Evolutionary conservation across 2,329 filamentous ascomycete species (phyloP).

Genomic region (Colletotrichum incanum): DNA sequence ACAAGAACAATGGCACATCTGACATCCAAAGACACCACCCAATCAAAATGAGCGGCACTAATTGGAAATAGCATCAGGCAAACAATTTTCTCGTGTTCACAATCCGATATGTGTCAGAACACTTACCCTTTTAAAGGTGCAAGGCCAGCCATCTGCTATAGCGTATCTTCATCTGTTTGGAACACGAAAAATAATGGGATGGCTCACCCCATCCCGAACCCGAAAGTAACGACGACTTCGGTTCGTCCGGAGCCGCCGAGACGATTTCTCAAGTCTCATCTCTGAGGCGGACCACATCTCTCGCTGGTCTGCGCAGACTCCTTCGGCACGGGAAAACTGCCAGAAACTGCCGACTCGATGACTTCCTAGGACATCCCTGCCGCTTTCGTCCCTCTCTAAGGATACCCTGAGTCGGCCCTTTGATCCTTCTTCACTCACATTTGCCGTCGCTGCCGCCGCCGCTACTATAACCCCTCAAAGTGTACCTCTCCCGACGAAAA

Average conservation of each 20-base stretch:
- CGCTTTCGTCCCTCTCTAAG: neutral
- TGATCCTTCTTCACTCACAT: neutral
- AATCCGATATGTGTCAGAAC: neutral
- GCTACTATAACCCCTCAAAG: neutral
- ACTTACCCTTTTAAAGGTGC: neutral
- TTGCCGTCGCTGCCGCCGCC: too few species aligned
- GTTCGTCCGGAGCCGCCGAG: slow-evolving; percentile 30
- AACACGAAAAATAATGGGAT: neutral
- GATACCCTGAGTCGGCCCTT: neutral
- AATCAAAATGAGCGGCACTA: neutral
- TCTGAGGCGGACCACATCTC: neutral
- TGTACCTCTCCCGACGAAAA: neutral
- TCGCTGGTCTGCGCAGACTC: neutral
- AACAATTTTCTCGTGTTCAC: neutral
- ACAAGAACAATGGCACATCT: slow-evolving; percentile 14
- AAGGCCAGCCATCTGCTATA: too few species aligned
- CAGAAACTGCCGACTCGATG: neutral
- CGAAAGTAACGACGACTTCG: neutral
- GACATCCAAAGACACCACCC: neutral
- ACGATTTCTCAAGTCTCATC: neutral
- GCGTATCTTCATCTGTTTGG: neutral
- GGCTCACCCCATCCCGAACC: slow-evolving; percentile 10
- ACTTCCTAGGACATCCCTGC: neutral
- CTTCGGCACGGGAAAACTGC: neutral
- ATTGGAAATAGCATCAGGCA: neutral